phyloP scores from a whole-genome alignment of 441 rosid genomes.

The Pelargonium exstipulatum region DNA sequence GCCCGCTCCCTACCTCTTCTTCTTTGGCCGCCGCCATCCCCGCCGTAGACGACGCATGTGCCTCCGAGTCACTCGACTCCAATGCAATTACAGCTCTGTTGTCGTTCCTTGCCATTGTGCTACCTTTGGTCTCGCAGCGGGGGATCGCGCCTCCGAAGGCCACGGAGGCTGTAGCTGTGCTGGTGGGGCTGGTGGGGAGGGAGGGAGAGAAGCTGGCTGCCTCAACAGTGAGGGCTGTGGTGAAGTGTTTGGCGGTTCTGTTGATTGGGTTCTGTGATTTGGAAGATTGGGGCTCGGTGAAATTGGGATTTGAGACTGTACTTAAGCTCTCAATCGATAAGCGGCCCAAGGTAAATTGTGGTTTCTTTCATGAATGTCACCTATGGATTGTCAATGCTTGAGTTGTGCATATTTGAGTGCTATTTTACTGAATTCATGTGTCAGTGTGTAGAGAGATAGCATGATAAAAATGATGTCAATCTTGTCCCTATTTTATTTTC shows the following conservation, averaged over 20 bases:
- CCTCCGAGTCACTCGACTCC: slow-evolving; percentile 40
- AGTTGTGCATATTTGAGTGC: not conserved
- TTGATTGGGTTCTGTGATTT: slow-evolving; percentile 51
- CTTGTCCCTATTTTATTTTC: not conserved
- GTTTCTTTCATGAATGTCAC: not conserved
- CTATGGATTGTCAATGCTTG: not conserved
- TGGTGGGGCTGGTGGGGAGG: slow-evolving; percentile 37
- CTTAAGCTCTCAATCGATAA: slow-evolving; percentile 61
- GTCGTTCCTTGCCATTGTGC: slow-evolving; percentile 56
- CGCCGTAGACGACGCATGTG: slow-evolving; percentile 32
- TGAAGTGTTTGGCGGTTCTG: slow-evolving; percentile 72
- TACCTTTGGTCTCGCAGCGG: slow-evolving; percentile 43
- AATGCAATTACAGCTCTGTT: slow-evolving; percentile 61
- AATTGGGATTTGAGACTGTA: slow-evolving; percentile 49
- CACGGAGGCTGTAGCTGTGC: slow-evolving; percentile 53
- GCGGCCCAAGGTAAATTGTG: slow-evolving; percentile 69
- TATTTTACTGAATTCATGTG: not conserved
- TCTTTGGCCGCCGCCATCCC: slow-evolving; percentile 80
- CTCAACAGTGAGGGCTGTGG: slow-evolving; percentile 63
- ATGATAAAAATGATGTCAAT: not conserved
- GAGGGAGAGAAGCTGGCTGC: slow-evolving; percentile 46
- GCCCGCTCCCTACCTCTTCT: slow-evolving; percentile 50
- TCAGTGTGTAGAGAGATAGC: not conserved
- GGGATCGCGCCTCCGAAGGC: slow-evolving; percentile 50
- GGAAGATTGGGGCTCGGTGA: slow-evolving; percentile 60